These are phyloP conservation scores for Aspergillus alliaceus DNA, from an alignment of 2,329 filamentous ascomycete species.

Conservation along the genomic window DNA sequence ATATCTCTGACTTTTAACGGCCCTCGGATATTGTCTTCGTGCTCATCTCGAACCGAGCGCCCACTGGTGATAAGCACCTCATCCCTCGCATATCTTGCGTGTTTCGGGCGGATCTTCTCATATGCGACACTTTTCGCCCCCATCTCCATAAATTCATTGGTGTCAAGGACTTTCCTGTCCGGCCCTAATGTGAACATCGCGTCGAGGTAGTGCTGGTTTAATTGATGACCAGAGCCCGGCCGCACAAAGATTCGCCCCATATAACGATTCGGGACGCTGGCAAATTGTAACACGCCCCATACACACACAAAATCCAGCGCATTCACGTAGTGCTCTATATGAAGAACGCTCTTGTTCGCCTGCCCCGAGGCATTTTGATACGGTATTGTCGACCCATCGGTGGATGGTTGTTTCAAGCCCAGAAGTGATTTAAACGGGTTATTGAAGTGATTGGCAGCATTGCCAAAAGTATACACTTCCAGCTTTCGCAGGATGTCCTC, in stretches of 20 bases:
- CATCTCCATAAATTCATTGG: conserved; percentile 38
- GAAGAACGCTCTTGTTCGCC: conserved; percentile 52
- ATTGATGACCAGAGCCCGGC: conserved; percentile 41
- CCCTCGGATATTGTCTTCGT: neutral
- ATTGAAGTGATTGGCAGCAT: conserved; percentile 79
- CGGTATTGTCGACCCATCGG: neutral
- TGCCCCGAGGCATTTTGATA: neutral
- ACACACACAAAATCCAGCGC: conserved; percentile 70
- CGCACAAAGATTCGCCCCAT: conserved; percentile 51
- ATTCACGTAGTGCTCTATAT: conserved; percentile 81
- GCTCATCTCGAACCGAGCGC: neutral
- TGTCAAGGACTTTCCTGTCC: conserved; percentile 25
- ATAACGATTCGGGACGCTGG: conserved; percentile 49
- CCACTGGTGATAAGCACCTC: neutral
- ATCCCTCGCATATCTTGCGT: neutral
- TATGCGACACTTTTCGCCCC: conserved; percentile 19
- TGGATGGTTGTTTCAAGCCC: conserved; percentile 23
- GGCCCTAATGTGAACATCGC: conserved; percentile 42
- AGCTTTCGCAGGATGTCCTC: conserved; percentile 66
- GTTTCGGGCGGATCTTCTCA: neutral
- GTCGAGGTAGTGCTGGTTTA: conserved; percentile 48
- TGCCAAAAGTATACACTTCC: conserved; percentile 75
- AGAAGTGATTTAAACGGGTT: conserved; percentile 61
- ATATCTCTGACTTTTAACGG: conserved; percentile 33
- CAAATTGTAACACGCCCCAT: conserved; percentile 73